phyloP scores from a whole-genome alignment of 345 rosid species.

The Aethionema arabicum region DNA sequence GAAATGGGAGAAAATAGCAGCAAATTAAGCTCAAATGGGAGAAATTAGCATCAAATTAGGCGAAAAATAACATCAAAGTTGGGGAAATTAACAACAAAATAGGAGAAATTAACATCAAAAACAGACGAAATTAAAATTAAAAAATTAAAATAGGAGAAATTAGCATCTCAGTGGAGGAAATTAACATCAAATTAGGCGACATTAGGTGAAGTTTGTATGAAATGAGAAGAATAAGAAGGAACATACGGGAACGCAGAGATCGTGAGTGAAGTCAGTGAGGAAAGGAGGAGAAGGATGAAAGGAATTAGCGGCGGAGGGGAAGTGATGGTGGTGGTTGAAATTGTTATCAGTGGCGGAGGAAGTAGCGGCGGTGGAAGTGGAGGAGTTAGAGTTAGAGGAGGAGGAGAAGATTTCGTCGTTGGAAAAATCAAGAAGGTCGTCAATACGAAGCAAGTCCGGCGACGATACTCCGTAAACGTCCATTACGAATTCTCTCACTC shows the following conservation, averaged over 20 bases:
- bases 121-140: too few species aligned
- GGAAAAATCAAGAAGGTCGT: constrained; percentile 76
- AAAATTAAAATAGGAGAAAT: too few species aligned
- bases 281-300: constrained; percentile 37
- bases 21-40: too few species aligned
- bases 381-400: constrained; percentile 33
- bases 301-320: constrained; percentile 28
- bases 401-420: constrained; percentile 48
- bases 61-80: background rate
- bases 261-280: constrained; percentile 54
- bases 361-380: constrained; percentile 30
- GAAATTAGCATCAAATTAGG: too few species aligned
- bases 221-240: too few species aligned
- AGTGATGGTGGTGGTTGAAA: constrained; percentile 25
- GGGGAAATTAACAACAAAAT: background rate
- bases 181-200: too few species aligned
- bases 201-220: too few species aligned
- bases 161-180: too few species aligned
- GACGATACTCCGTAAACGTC: constrained; percentile 49
- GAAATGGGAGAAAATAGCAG: too few species aligned
- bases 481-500: constrained; percentile 29
- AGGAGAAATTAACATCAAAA: background rate
- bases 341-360: constrained; percentile 32
- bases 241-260: constrained; percentile 63
- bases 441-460: constrained; percentile 57